Evolutionary conservation across 805 yeast genomes (phyloP), one percentile per base, ranked within the genome.

Genomic region (Ogataea trehalophila): DNA sequence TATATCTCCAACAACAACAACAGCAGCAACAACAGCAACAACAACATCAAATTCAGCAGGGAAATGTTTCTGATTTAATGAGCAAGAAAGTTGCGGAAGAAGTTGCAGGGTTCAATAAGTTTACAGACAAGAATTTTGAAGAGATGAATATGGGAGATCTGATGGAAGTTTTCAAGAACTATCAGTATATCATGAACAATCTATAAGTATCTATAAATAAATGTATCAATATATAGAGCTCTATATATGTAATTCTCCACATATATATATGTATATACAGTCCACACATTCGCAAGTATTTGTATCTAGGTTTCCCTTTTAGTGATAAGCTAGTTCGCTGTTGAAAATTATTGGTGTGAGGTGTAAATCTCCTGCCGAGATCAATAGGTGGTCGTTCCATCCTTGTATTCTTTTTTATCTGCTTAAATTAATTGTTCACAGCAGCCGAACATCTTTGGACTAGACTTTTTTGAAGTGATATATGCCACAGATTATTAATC

Each of bases 121-220:
- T 60, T 47, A 57, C 53, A 22, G 46, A 45, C 29, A 57, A 54
- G 38, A 45, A 50, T 5, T 67, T 67, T 49, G 64, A 60, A 4
- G 63, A 65, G 29, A 47, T 67, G 52, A 52, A 56, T 3, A 44
- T 67, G 15, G 40, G 44, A 13, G 70, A 67, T 35, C 49, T 67
- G 37, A 47, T 42, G 31, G 61, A 62, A 39, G 49, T 67, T 52
- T 61, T 57, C 42, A 50, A 56, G 35, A 58, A 55, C 34, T 67
- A 65, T 44, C 62, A 58, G 37, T 53, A 39, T n/a, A 50, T 67
- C 13, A 47, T 61, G 53, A 46, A 53, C 18, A 33, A 49, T 14
- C 8, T 42, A 20, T 42, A 35, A 37, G 17, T 6, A 22, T 13
- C 20, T 37, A 20, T 11, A 20, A 37, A 22, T 37, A 37, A 22